phyloP scores from a whole-genome alignment of 1,284 basidiomycete genomes.

The Apiotrichum domesticum region DNA sequence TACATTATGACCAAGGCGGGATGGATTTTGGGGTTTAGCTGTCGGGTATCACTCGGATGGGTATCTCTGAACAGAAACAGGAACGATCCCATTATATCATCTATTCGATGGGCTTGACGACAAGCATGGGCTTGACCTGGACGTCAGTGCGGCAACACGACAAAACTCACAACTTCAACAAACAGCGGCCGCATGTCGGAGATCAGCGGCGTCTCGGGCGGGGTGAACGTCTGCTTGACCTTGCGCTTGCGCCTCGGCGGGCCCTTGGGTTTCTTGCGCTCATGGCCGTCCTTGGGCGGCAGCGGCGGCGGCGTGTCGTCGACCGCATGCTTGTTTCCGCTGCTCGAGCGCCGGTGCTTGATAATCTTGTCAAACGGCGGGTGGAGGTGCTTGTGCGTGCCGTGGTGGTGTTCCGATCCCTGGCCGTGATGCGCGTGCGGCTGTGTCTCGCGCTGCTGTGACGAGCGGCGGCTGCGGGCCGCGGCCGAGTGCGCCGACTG shows the following conservation, averaged over 20 bases:
- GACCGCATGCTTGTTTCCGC: neutral
- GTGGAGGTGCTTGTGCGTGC: too few species aligned
- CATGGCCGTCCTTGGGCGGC: conserved; percentile 4
- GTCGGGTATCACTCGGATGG: too few species aligned
- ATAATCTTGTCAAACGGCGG: too few species aligned
- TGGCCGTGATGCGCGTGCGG: too few species aligned
- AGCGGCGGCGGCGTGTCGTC: conserved; percentile 4
- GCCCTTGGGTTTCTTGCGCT: neutral
- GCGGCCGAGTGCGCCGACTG: too few species aligned
- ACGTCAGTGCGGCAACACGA: neutral
- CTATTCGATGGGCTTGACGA: conserved; percentile 18
- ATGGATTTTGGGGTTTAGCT: too few species aligned
- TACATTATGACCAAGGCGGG: too few species aligned
- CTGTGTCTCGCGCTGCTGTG: too few species aligned
- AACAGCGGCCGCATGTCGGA: conserved; percentile 76
- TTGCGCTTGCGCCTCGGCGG: conserved; percentile 3
- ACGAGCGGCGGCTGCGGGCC: too few species aligned
- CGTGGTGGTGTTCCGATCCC: too few species aligned
- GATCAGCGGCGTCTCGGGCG: conserved; percentile 71
- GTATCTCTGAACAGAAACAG: too few species aligned
- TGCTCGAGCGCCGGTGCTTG: neutral
- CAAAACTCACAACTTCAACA: conserved; percentile 68
- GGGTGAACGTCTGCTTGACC: conserved; percentile 52
- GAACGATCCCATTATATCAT: neutral
- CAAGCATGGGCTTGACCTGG: conserved; percentile 17